phyloP scores from a whole-genome alignment of 208 protist species.

The Leishmania turanica region DNA sequence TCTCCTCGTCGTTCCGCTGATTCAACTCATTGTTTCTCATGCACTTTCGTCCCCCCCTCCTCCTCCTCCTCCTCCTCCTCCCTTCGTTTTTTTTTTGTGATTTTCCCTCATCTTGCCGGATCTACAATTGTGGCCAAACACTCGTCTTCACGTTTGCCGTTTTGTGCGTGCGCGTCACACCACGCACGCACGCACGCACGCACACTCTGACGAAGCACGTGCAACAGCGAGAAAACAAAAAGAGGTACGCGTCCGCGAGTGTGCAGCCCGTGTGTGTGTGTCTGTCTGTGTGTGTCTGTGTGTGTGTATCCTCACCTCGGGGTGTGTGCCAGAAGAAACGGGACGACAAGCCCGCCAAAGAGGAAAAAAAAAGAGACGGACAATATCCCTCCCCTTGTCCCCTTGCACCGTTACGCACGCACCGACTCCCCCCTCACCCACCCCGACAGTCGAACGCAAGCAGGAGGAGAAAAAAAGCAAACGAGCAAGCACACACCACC shows the following conservation, averaged over 20 bases:
- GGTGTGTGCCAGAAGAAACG: neutral
- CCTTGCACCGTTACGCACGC: neutral
- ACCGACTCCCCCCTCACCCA: neutral
- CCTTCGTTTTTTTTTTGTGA: neutral
- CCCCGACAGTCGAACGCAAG: neutral
- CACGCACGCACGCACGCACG: neutral
- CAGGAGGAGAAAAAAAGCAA: neutral
- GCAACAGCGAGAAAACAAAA: neutral
- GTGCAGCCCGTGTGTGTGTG: neutral
- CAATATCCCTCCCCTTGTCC: neutral
- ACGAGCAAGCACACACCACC: neutral
- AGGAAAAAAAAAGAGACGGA: neutral
- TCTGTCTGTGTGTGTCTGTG: neutral
- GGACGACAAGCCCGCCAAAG: neutral
- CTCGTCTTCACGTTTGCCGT: neutral
- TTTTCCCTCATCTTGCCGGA: neutral
- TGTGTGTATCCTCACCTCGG: neutral
- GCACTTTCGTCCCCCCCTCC: neutral
- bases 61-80: neutral
- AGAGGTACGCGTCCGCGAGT: neutral
- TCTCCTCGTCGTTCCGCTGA: slow-evolving; percentile 2
- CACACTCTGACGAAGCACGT: neutral
- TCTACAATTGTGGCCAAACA: neutral
- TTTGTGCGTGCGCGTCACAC: neutral
- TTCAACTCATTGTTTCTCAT: neutral